phyloP scores from a whole-genome alignment of 768 basidiomycete genomes.

The Mycena olivaceomarginata region DNA sequence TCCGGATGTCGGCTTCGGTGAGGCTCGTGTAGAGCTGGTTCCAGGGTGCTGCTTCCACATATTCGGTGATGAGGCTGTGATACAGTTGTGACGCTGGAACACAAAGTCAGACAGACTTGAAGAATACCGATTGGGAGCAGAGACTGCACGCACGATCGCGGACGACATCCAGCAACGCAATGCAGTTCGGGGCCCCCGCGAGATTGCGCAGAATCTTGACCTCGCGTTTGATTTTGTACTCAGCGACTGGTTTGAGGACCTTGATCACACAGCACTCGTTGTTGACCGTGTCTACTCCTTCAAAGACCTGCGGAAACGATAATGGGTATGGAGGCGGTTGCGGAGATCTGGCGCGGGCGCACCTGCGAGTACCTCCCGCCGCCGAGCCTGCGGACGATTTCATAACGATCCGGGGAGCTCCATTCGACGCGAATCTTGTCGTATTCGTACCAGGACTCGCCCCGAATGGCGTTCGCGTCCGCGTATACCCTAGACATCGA shows the following conservation, averaged over 20 bases:
- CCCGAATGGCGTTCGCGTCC: no score
- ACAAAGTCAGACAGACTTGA: no score
- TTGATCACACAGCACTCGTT: slow-evolving; percentile 78
- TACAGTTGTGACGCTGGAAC: slow-evolving; percentile 66
- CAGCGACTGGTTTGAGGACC: slow-evolving; percentile 83
- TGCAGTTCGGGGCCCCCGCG: slow-evolving; percentile 74
- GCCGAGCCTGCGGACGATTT: slow-evolving; percentile 78
- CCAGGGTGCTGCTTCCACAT: slow-evolving; percentile 78
- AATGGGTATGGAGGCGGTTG: no score
- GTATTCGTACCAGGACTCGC: no score
- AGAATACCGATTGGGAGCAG: no score
- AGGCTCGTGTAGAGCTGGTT: slow-evolving; percentile 74
- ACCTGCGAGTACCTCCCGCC: slow-evolving; percentile 83
- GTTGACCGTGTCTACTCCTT: slow-evolving; percentile 74
- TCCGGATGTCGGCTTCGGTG: slow-evolving; percentile 79
- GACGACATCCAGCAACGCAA: slow-evolving; percentile 81
- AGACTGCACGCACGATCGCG: slow-evolving; percentile 64
- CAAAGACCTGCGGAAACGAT: slow-evolving; percentile 66
- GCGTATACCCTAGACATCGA: background rate
- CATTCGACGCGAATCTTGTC: slow-evolving; percentile 67
- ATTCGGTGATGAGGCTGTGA: slow-evolving; percentile 80
- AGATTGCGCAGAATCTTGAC: slow-evolving; percentile 85
- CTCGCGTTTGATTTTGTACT: slow-evolving; percentile 84
- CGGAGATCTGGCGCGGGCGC: slow-evolving; percentile 24
- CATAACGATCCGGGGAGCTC: slow-evolving; percentile 81